phyloP scores from a whole-genome alignment of 306 rosid species.

The Sindora glabra region DNA sequence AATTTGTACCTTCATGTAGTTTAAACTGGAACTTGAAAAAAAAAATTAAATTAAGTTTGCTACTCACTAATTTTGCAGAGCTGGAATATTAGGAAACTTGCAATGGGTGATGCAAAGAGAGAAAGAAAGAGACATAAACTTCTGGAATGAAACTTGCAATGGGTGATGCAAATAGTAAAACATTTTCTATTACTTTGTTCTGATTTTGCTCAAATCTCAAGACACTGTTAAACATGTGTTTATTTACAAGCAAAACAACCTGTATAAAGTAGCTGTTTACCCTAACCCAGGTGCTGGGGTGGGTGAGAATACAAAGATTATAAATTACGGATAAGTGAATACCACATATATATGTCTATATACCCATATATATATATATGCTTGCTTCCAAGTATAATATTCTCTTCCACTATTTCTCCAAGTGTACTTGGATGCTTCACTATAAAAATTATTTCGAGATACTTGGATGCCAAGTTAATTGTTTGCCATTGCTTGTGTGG shows the following conservation, averaged over 20 bases:
- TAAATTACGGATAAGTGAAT: not conserved
- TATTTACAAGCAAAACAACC: no score
- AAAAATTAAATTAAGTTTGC: no score
- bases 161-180: slow-evolving; percentile 28
- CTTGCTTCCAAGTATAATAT: not conserved
- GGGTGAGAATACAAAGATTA: not conserved
- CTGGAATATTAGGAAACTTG: slow-evolving; percentile 66
- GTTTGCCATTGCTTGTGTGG: slow-evolving; percentile 58
- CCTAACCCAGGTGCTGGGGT: no score
- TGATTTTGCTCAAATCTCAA: not conserved
- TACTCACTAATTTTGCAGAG: slow-evolving; percentile 46
- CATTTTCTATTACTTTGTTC: slow-evolving; percentile 7
- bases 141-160: slow-evolving; percentile 37
- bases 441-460: slow-evolving; percentile 55
- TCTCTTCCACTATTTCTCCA: slow-evolving; percentile 12
- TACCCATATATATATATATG: not conserved
- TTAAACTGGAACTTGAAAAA: no score
- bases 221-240: no score
- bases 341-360: no score
- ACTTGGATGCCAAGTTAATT: slow-evolving; percentile 63
- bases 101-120: slow-evolving; percentile 70
- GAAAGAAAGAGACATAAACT: slow-evolving; percentile 53
- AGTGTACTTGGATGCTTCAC: slow-evolving; percentile 41
- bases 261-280: no score
- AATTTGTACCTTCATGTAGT: not conserved